Base-by-base conservation (phyloP, 495 filamentous ascomycete genomes). In the Xylaria scruposa region DNA sequence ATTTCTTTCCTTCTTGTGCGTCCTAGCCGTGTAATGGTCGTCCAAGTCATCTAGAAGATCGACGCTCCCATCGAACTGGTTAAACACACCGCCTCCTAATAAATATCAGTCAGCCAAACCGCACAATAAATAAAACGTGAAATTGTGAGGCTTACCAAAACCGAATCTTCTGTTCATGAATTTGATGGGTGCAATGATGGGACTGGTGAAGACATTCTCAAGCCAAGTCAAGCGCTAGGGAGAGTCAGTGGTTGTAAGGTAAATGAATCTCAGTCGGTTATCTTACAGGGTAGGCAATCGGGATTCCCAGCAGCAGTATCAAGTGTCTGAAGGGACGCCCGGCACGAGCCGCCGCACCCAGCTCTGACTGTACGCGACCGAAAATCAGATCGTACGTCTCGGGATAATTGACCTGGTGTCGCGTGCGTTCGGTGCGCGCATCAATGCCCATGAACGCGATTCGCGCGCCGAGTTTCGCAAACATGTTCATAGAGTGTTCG, bases 21-120 rank as follows among this genome's bases (percentile, higher is more conserved):
- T 93, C 40, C 90, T 89, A 15, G 95, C 94, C 36, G 94, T 97
- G 83, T 97, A 97, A 78, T 98, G 95, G 78, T 97, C 95, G 77
- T 97, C 95, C 21, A 98, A 85, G 75, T 98, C 95, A 77, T 98
- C 95, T 9, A 97, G 84, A 33, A 97, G 85, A 85, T 98, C 95
- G 15, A 97, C 90, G 73, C 90, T 88, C 33, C 95, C 95, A 79
- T 97, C 95, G 70, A 97, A 98, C 62, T 91, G 88, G 80, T 98
- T 97, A 88, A 98, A 97, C 24, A 97, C 83, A 72, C 89, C 89
- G 36, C 93, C 93, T 6, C 91, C 93, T 72, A 44, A 5, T 17
- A 38, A 26, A 33, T 76, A 65, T 44, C 8, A 70, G 62, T 65
- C 36, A 67, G 64, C 0, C 42, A 2, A 46, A 46, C 46, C 26